Evolutionary conservation across 1,284 basidiomycete genomes (phyloP).

Genomic region (Sporisorium iseilematis-ciliati): DNA sequence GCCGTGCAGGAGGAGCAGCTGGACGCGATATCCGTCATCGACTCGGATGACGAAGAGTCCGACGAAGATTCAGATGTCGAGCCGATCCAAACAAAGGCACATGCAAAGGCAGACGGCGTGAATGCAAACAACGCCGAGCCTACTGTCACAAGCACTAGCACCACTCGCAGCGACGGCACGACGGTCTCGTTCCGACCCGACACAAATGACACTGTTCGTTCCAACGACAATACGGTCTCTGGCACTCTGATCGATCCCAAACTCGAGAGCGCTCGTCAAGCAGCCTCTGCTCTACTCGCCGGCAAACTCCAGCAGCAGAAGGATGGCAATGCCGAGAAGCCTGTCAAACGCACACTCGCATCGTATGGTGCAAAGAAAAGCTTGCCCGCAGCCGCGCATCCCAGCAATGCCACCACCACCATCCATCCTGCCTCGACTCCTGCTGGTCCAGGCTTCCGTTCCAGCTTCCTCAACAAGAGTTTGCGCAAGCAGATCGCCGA

Average conservation of each 20-base stretch:
- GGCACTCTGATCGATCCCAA: conserved; percentile 30
- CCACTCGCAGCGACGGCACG: conserved; percentile 24
- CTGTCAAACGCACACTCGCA: conserved; percentile 46
- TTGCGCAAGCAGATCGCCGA: conserved; percentile 59
- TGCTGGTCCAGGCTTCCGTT: conserved; percentile 48
- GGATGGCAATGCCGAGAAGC: conserved; percentile 35
- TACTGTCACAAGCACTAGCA: conserved; percentile 24
- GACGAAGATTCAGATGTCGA: conserved; percentile 23
- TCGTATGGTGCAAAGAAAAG: conserved; percentile 55
- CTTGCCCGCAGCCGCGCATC: conserved; percentile 35
- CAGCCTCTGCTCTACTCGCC: conserved; percentile 30
- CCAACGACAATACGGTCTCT: conserved; percentile 38
- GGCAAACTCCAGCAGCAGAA: conserved; percentile 37
- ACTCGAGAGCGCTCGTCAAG: conserved; percentile 38
- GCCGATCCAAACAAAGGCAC: not conserved
- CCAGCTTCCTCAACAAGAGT: conserved; percentile 67
- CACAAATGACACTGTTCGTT: conserved; percentile 29
- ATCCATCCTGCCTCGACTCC: conserved; percentile 49
- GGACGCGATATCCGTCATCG: conserved; percentile 24
- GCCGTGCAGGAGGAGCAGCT: not conserved
- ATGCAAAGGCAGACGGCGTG: not conserved
- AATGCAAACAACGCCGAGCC: conserved; percentile 10
- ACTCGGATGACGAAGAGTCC: conserved; percentile 33
- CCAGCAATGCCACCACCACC: conserved; percentile 29
- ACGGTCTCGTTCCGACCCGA: conserved; percentile 24